These are phyloP conservation scores for Tulasnella sp. DNA, from an alignment of 768 basidiomycete genomes.

Conservation along the genomic window DNA sequence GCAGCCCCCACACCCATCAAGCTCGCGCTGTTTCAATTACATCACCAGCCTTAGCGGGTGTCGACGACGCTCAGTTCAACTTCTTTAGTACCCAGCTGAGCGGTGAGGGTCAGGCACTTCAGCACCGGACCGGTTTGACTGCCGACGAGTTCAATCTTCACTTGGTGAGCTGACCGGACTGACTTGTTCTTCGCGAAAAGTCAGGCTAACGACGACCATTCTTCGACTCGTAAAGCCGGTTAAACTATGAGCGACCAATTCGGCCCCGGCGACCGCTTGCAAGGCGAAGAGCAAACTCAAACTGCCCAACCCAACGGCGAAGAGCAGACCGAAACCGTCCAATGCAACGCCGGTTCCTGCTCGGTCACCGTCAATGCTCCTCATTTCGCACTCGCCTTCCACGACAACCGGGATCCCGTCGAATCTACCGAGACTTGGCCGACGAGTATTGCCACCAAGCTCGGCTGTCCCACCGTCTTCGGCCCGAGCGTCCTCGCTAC, in stretches of 20 bases:
- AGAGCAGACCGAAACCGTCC: slow-evolving; percentile 27
- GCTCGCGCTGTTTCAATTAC: slow-evolving; percentile 35
- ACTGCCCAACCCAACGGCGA: no score
- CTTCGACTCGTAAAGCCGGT: slow-evolving; percentile 29
- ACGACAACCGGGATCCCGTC: no score
- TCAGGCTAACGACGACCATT: slow-evolving; percentile 38
- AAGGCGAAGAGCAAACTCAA: background rate
- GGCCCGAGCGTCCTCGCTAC: slow-evolving; percentile 60
- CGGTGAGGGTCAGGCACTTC: slow-evolving; percentile 32
- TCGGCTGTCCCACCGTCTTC: slow-evolving; percentile 54
- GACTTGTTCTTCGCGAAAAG: background rate
- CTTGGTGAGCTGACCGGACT: slow-evolving; percentile 39
- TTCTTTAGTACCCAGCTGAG: slow-evolving; percentile 12
- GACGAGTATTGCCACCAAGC: slow-evolving; percentile 41
- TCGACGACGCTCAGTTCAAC: slow-evolving; percentile 22
- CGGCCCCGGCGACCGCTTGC: slow-evolving; percentile 41
- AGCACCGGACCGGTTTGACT: slow-evolving; percentile 8
- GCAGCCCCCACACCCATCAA: slow-evolving; percentile 55
- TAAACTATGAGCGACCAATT: slow-evolving; percentile 33
- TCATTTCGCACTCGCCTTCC: slow-evolving; percentile 34
- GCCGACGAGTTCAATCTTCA: slow-evolving; percentile 28
- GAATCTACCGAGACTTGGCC: no score
- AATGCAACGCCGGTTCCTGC: slow-evolving; percentile 27
- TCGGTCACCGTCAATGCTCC: slow-evolving; percentile 30
- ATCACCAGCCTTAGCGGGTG: slow-evolving; percentile 5